Conservation (phyloP, 2,329 filamentous ascomycete genomes). For the Alternaria sp. region DNA sequence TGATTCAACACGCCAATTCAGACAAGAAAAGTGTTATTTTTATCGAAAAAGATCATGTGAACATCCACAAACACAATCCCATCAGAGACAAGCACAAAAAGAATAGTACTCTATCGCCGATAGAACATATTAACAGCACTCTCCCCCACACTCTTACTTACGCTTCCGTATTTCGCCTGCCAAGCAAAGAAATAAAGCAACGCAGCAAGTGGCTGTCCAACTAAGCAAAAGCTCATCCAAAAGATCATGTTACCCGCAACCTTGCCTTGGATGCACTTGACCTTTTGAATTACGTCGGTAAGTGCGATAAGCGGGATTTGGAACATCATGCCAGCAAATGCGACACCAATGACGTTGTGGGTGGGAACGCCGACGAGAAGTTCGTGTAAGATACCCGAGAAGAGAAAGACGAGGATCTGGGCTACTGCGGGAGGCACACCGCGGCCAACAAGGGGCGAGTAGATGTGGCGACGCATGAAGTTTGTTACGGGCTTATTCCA, state of each 20-base stretch:
- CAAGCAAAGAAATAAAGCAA: slow-evolving; percentile 97
- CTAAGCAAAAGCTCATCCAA: slow-evolving; percentile 94
- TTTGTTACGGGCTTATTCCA: slow-evolving; percentile 99
- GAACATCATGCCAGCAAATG: slow-evolving; percentile 91
- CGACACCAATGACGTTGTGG: slow-evolving; percentile 91
- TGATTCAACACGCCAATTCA: slow-evolving; percentile 1
- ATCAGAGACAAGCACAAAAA: background rate
- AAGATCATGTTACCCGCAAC: slow-evolving; percentile 92
- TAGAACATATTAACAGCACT: slow-evolving; percentile 34
- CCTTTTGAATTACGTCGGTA: slow-evolving; percentile 81
- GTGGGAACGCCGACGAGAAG: slow-evolving; percentile 92
- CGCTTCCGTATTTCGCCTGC: slow-evolving; percentile 95
- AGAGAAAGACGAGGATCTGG: slow-evolving; percentile 82
- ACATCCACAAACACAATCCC: background rate
- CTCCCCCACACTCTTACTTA: slow-evolving; percentile 57
- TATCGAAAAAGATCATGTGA: background rate
- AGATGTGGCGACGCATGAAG: slow-evolving; percentile 95
- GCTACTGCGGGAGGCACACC: slow-evolving; percentile 77
- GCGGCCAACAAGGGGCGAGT: slow-evolving; percentile 83
- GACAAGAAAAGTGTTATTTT: background rate
- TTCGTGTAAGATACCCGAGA: slow-evolving; percentile 91
- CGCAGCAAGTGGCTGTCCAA: slow-evolving; percentile 92
- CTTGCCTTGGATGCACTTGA: slow-evolving; percentile 76
- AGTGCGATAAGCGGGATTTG: slow-evolving; percentile 88
- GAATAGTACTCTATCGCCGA: slow-evolving; percentile 19